Evolutionary conservation across 2,329 filamentous ascomycete species (phyloP).

Genomic region (Pseudogymnoascus sp.): DNA sequence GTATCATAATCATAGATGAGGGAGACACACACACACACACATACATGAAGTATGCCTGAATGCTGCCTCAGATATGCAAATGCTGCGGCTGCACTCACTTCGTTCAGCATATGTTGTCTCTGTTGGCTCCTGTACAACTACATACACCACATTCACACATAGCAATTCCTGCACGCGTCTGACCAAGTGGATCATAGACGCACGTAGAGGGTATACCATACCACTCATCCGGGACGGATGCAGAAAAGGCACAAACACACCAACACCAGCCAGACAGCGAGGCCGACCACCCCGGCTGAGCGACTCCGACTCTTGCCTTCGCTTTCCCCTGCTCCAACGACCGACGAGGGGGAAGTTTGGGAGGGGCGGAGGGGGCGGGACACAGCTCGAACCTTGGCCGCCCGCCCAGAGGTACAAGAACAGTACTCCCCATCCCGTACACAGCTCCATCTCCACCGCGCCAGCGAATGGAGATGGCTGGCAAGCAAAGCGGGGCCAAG

Average conservation of each 20-base stretch:
- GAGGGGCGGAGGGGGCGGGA: background rate
- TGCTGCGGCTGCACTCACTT: background rate
- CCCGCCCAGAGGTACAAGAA: background rate
- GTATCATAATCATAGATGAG: background rate
- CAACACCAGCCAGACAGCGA: background rate
- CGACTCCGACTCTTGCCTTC: background rate
- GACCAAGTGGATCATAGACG: background rate
- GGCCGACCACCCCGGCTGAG: background rate
- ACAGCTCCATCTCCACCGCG: background rate
- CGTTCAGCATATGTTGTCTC: background rate
- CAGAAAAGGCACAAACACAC: background rate
- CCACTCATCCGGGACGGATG: background rate
- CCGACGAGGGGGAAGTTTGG: background rate
- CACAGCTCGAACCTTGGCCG: background rate
- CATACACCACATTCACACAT: background rate
- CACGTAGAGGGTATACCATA: background rate
- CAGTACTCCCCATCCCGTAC: background rate
- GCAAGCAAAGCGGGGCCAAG: background rate
- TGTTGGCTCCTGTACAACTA: background rate
- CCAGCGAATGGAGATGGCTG: background rate
- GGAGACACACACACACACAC: background rate
- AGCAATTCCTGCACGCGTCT: background rate
- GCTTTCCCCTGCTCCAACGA: background rate
- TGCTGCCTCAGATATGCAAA: background rate
- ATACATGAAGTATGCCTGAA: background rate